A percentile compares a stretch with the other conserved stretches of the same genome.
Conservation (phyloP, 495 filamentous ascomycete species). For the Neurospora tetraspora region DNA sequence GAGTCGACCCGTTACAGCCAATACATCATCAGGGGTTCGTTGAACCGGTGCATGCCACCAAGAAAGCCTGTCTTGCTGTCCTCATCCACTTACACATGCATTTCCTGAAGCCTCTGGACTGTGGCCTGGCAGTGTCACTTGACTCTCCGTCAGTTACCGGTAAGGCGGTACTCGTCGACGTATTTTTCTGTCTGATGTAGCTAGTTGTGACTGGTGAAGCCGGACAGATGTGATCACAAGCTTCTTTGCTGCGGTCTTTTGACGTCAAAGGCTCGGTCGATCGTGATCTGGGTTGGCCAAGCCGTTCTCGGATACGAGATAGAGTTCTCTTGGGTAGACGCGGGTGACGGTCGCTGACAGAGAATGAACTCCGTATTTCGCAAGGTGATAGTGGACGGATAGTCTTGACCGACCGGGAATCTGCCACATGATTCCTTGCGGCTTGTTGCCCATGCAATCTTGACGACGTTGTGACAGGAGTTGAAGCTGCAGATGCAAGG, state of each 20-base stretch:
- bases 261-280: neutral
- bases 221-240: neutral
- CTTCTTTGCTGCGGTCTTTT: neutral
- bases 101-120: slow-evolving; percentile 9
- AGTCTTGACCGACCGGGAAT: neutral
- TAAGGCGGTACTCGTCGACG: neutral
- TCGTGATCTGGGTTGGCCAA: slow-evolving; percentile 9
- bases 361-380: slow-evolving; percentile 6
- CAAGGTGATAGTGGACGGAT: neutral
- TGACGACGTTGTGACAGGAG: neutral
- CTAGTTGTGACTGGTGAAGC: neutral
- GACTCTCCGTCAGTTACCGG: neutral
- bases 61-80: slow-evolving; percentile 10
- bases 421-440: neutral
- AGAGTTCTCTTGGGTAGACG: slow-evolving; percentile 14
- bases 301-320: slow-evolving; percentile 12
- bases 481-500: neutral
- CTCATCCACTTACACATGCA: slow-evolving; percentile 17
- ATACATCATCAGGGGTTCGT: slow-evolving; percentile 9
- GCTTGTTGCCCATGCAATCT: neutral
- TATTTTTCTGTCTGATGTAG: neutral
- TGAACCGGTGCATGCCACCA: slow-evolving; percentile 13
- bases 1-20: neutral
- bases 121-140: neutral
- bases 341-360: slow-evolving; percentile 6